phyloP scores from a whole-genome alignment of 2,329 filamentous ascomycete species.

The Cladosporium cucumerinum region DNA sequence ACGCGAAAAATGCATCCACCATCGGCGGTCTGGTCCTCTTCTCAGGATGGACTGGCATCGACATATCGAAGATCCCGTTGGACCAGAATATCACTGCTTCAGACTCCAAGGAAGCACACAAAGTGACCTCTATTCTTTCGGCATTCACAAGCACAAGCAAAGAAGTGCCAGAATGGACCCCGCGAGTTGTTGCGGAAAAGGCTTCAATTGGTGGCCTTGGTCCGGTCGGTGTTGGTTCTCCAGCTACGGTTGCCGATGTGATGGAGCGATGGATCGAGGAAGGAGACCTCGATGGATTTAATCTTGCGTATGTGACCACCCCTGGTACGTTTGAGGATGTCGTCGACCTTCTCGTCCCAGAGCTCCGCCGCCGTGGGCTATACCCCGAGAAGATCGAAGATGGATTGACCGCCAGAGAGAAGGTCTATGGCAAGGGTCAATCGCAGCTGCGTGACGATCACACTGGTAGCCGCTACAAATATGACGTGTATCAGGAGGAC shows the following conservation, averaged over 20 bases:
- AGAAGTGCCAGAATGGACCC: constrained; percentile 47
- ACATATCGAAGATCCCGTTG: constrained; percentile 55
- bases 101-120: constrained; percentile 52
- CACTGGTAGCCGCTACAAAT: constrained; percentile 58
- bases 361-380: constrained; percentile 40
- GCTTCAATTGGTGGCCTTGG: constrained; percentile 50
- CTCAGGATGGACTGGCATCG: constrained; percentile 59
- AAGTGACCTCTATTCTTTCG: constrained; percentile 34
- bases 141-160: constrained; percentile 42
- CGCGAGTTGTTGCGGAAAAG: constrained; percentile 45
- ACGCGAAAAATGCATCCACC: constrained; percentile 52
- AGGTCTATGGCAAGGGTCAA: constrained; percentile 60
- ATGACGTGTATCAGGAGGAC: constrained; percentile 59
- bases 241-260: constrained; percentile 47
- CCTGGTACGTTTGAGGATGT: constrained; percentile 54
- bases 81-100: constrained; percentile 57
- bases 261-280: constrained; percentile 47
- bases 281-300: constrained; percentile 44
- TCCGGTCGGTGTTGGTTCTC: constrained; percentile 47
- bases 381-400: constrained; percentile 29
- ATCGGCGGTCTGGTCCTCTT: constrained; percentile 56
- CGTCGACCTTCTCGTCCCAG: constrained; percentile 49
- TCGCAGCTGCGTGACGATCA: constrained; percentile 57
- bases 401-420: constrained; percentile 45
- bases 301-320: constrained; percentile 48